These are phyloP conservation scores for Metschnikowia similis DNA, from an alignment of 805 yeast genomes.

Conservation along the genomic window DNA sequence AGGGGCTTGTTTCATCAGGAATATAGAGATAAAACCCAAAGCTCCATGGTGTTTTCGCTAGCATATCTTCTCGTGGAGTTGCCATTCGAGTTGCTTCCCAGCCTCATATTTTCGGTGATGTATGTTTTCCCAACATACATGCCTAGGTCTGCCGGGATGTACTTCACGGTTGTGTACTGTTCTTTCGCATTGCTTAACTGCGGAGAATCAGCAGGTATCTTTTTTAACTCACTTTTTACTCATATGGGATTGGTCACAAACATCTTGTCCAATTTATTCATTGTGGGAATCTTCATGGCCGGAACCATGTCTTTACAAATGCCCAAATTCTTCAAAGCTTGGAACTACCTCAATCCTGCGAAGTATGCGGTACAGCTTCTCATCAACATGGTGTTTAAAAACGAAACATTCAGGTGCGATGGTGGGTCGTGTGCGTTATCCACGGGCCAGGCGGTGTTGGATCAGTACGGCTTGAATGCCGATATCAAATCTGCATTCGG, in stretches of 20 bases:
- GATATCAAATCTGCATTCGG: conserved; percentile 36
- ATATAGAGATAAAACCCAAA: conserved; percentile 67
- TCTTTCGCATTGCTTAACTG: conserved; percentile 56
- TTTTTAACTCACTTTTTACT: conserved; percentile 66
- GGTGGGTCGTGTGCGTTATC: conserved; percentile 43
- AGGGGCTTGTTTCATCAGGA: conserved; percentile 76
- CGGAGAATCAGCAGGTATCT: conserved; percentile 83
- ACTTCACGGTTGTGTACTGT: conserved; percentile 58
- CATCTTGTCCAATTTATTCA: conserved; percentile 58
- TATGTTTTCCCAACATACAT: conserved; percentile 69
- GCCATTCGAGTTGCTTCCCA: conserved; percentile 62
- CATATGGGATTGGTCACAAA: conserved; percentile 82
- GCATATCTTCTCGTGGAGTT: conserved; percentile 58
- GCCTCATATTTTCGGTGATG: conserved; percentile 55
- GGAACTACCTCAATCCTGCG: conserved; percentile 75
- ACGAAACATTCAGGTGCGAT: conserved; percentile 50
- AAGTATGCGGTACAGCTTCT: conserved; percentile 63
- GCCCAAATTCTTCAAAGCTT: conserved; percentile 62
- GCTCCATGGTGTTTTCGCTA: conserved; percentile 56
- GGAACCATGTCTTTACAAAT: conserved; percentile 79
- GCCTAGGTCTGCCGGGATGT: conserved; percentile 63
- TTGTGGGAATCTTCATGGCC: conserved; percentile 77
- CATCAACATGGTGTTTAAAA: conserved; percentile 55
- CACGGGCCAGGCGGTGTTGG: conserved; percentile 54
- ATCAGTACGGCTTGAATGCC: conserved; percentile 43